A percentile compares a stretch with the other conserved stretches of the same genome.
These are phyloP conservation scores for Lipomyces japonicus DNA, from an alignment of 805 yeast genomes.

Conservation along the genomic window DNA sequence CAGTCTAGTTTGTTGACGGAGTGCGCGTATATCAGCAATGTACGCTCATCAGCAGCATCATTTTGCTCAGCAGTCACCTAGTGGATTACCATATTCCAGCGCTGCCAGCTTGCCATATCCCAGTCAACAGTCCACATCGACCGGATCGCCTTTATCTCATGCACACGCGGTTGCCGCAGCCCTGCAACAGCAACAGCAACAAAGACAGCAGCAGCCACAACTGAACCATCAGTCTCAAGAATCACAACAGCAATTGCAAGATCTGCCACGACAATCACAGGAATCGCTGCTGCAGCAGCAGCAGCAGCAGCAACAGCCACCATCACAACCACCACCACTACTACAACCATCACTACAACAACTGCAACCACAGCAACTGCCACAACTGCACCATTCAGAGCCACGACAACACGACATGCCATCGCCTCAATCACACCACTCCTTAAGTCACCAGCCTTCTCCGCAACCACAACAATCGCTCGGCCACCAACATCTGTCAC, in stretches of 20 bases:
- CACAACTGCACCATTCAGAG: conserved; percentile 1
- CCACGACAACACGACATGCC: conserved; percentile 3
- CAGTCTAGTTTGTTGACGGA: too few species aligned
- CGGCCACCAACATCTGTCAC: conserved; percentile 8
- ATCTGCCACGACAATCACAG: conserved; percentile 1
- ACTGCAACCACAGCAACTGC: conserved; percentile 8
- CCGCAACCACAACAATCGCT: conserved; percentile 6
- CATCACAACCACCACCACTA: conserved; percentile 3
- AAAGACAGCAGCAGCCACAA: conserved; percentile 24
- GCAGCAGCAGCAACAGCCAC: conserved; percentile 6
- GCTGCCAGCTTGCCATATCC: too few species aligned
- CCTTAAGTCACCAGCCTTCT: conserved; percentile 2
- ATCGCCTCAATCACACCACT: conserved; percentile 5
- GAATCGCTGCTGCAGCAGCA: neutral
- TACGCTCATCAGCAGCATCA: too few species aligned
- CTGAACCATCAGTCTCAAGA: conserved; percentile 15
- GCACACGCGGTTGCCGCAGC: neutral
- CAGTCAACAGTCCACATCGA: too few species aligned
- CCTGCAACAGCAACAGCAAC: conserved; percentile 23
- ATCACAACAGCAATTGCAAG: too few species aligned
- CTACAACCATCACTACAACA: conserved; percentile 11
- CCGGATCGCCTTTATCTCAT: too few species aligned
- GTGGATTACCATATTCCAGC: too few species aligned
- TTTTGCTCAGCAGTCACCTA: too few species aligned
- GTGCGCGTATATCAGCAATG: too few species aligned